A percentile compares a stretch with the other conserved stretches of the same genome.
Evolutionary conservation across 2,329 filamentous ascomycete species (phyloP).

Genomic region (Didymella glomerata): DNA sequence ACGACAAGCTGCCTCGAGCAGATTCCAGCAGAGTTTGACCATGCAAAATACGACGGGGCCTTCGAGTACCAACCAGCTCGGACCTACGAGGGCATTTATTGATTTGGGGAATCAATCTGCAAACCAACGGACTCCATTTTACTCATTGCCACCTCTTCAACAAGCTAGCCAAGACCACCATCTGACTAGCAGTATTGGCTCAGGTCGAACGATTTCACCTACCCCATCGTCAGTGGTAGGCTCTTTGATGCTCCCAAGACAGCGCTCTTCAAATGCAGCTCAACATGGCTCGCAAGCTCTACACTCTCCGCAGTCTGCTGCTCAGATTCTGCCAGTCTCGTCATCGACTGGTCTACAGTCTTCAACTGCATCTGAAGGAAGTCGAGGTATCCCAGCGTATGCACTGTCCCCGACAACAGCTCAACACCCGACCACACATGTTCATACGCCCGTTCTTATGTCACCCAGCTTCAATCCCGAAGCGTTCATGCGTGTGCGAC

Average conservation of each 20-base stretch:
- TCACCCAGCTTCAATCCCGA: constrained; percentile 1
- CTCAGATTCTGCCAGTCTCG: not conserved
- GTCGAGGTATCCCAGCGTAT: constrained; percentile 3
- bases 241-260: not conserved
- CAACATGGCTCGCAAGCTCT: not conserved
- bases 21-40: not conserved
- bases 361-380: not conserved
- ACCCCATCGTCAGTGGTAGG: not conserved
- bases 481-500: constrained; percentile 6
- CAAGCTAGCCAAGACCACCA: not conserved
- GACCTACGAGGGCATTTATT: not conserved
- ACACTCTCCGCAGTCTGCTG: not conserved
- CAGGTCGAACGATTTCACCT: not conserved
- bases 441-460: not conserved
- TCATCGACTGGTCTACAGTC: not conserved
- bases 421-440: not conserved
- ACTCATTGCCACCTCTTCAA: not conserved
- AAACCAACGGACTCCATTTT: not conserved
- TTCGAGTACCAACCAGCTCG: not conserved
- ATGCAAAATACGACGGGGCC: not conserved
- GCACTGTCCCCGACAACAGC: not conserved
- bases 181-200: not conserved
- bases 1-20: constrained; percentile 10
- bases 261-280: not conserved
- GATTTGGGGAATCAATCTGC: not conserved